phyloP scores from a whole-genome alignment of 1,284 basidiomycete genomes.

The Meira nashicola region DNA sequence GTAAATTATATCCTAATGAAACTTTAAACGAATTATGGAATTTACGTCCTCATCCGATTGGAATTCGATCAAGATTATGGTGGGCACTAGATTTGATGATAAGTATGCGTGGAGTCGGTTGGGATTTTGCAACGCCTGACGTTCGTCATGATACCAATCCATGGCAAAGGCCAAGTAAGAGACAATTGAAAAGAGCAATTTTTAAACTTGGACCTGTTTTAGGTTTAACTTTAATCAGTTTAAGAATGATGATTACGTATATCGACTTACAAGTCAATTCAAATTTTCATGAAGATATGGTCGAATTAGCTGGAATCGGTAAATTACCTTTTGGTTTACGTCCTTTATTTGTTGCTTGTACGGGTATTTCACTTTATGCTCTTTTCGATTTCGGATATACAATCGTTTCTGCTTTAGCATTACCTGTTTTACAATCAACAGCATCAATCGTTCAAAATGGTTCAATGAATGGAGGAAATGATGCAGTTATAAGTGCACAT shows the following conservation, averaged over 20 bases:
- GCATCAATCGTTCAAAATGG: not conserved
- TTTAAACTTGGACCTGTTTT: slow-evolving; percentile 28
- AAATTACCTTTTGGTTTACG: slow-evolving; percentile 19
- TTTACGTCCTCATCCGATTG: not conserved
- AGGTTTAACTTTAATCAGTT: slow-evolving; percentile 18
- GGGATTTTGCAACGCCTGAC: slow-evolving; percentile 34
- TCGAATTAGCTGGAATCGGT: slow-evolving; percentile 18
- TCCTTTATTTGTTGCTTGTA: slow-evolving; percentile 26
- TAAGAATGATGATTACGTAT: slow-evolving; percentile 9
- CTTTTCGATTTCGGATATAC: slow-evolving; percentile 38
- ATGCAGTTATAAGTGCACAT: slow-evolving; percentile 1
- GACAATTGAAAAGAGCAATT: slow-evolving; percentile 24
- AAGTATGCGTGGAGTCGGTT: slow-evolving; percentile 35
- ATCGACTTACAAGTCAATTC: slow-evolving; percentile 1
- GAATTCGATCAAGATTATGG: slow-evolving; percentile 15
- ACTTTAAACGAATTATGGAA: not conserved
- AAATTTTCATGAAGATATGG: slow-evolving; percentile 14
- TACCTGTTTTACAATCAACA: slow-evolving; percentile 22
- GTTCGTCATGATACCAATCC: slow-evolving; percentile 32
- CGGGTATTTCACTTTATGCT: slow-evolving; percentile 30
- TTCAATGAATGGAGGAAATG: not conserved
- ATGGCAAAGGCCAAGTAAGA: slow-evolving; percentile 28
- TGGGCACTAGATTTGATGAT: slow-evolving; percentile 37
- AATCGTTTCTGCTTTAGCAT: slow-evolving; percentile 23
- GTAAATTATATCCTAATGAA: not conserved